These are phyloP conservation scores for Leptodermis oblonga DNA, from an alignment of 257 asterid genomes.

Conservation along the genomic window DNA sequence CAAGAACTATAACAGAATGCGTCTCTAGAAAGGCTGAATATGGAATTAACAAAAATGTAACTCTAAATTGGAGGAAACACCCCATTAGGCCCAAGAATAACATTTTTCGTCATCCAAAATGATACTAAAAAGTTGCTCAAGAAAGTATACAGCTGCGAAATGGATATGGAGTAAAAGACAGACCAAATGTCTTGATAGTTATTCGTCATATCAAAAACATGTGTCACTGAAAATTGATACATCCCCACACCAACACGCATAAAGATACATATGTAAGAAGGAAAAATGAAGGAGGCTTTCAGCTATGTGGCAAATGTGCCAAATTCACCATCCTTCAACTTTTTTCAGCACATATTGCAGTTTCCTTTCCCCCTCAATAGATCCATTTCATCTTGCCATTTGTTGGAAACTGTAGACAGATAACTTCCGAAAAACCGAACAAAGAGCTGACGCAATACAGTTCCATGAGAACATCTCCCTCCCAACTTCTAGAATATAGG, in stretches of 20 bases:
- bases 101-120: neutral
- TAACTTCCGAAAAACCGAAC: neutral
- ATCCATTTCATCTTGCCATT: neutral
- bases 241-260: neutral
- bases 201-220: neutral
- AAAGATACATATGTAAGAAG: neutral
- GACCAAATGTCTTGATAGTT: neutral
- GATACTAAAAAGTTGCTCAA: neutral
- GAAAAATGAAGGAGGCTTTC: neutral
- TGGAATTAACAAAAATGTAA: neutral
- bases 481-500: neutral
- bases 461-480: neutral
- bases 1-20: too few relatives aligned
- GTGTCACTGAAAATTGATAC: neutral
- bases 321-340: neutral
- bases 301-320: neutral
- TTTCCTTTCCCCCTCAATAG: neutral
- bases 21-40: neutral
- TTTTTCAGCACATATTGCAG: neutral
- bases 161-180: neutral
- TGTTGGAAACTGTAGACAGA: neutral
- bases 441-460: neutral
- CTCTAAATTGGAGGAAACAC: slow-evolving; percentile 1
- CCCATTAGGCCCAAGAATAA: neutral
- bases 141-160: neutral